Conservation (phyloP, 1,284 basidiomycete species). For the Leccinum pachyderme region DNA sequence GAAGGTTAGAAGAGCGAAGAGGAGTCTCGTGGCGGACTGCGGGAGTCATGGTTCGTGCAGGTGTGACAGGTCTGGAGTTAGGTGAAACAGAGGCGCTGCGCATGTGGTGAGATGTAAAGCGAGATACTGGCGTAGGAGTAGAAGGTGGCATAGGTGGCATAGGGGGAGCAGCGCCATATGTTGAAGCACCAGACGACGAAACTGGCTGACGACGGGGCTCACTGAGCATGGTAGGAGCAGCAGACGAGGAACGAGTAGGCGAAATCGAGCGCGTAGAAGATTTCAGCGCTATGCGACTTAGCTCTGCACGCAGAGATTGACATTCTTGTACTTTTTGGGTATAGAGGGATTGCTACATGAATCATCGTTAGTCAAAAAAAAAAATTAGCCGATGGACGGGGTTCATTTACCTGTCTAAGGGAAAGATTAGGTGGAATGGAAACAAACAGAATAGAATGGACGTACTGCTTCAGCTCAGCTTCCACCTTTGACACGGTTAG, state of each 20-base stretch:
- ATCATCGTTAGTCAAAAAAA: conserved; percentile 11
- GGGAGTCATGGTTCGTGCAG: conserved; percentile 36
- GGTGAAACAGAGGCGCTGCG: conserved; percentile 43
- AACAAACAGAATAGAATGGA: conserved; percentile 24
- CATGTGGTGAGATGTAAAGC: conserved; percentile 48
- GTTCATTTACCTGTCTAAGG: conserved; percentile 31
- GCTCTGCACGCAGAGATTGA: conserved; percentile 61
- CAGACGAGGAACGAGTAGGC: conserved; percentile 28
- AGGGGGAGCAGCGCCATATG: conserved; percentile 34
- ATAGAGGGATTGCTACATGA: conserved; percentile 53
- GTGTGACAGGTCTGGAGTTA: conserved; percentile 49
- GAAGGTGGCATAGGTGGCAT: conserved; percentile 33
- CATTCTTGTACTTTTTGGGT: conserved; percentile 68
- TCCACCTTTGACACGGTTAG: conserved; percentile 57
- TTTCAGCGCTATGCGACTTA: conserved; percentile 49
- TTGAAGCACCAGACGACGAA: conserved; percentile 36
- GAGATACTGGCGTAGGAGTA: conserved; percentile 41
- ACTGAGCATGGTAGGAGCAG: conserved; percentile 19
- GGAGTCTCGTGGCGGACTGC: conserved; percentile 38
- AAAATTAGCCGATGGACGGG: conserved; percentile 1
- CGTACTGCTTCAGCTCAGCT: conserved; percentile 67
- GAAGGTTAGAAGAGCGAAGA: conserved; percentile 32
- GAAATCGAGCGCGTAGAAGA: conserved; percentile 39
- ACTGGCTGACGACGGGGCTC: conserved; percentile 32
- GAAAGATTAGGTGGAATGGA: conserved; percentile 21